Conservation (phyloP, 179 eudicot species). For the Patellifolia procumbens region DNA sequence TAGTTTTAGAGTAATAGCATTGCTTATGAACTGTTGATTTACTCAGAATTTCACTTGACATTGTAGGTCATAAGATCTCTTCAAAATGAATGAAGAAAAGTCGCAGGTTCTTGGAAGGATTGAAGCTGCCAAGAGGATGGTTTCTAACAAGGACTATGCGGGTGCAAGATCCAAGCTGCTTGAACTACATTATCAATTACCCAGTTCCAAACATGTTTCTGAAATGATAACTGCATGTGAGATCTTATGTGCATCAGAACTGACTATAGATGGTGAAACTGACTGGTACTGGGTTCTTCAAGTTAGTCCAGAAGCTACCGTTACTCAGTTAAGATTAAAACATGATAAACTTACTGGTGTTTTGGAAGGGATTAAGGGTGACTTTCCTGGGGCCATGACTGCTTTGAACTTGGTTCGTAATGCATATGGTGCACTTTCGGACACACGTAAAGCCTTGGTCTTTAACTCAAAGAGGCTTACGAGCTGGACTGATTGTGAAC, state of each 20-base stretch:
- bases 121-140: constrained; percentile 36
- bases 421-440: constrained; percentile 38
- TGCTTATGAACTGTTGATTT: neutral
- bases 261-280: constrained; percentile 27
- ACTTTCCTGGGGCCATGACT: constrained; percentile 33
- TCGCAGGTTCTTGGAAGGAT: constrained; percentile 23
- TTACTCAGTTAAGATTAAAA: constrained; percentile 23
- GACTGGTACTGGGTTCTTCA: constrained; percentile 51
- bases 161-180: constrained; percentile 41
- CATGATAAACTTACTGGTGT: constrained; percentile 27
- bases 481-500: constrained; percentile 26
- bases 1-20: neutral
- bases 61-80: constrained; percentile 23
- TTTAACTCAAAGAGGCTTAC: constrained; percentile 38
- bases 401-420: constrained; percentile 36
- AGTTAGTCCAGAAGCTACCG: constrained; percentile 30
- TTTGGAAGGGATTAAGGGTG: constrained; percentile 35
- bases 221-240: constrained; percentile 33
- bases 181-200: constrained; percentile 31
- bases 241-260: constrained; percentile 33
- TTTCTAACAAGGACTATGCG: constrained; percentile 25
- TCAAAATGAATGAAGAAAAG: constrained; percentile 26
- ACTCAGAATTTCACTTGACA: neutral
- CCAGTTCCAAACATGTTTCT: constrained; percentile 17
- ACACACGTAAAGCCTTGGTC: constrained; percentile 24